Evolutionary conservation across 768 basidiomycete species (phyloP).

Genomic region (Macrolepiota fuliginosa): DNA sequence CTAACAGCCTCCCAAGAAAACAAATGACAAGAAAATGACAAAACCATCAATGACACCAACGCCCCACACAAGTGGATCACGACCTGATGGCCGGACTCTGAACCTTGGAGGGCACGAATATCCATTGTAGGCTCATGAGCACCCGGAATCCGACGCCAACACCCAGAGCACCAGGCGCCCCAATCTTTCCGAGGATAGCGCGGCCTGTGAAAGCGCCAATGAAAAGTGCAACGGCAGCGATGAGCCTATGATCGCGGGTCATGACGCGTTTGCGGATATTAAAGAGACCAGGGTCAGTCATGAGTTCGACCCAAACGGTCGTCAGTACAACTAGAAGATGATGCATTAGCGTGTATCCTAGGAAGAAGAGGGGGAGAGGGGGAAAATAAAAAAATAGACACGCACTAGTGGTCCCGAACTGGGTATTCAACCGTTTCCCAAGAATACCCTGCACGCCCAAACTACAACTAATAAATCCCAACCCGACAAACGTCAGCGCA

Average conservation of each 20-base stretch:
- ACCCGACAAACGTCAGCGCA: conserved; percentile 58
- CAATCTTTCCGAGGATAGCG: conserved; percentile 56
- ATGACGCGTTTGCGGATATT: conserved; percentile 44
- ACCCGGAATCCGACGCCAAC: conserved; percentile 62
- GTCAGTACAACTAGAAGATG: conserved; percentile 67
- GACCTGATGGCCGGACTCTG: not conserved
- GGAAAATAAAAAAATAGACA: conserved; percentile 15
- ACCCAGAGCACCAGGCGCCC: conserved; percentile 63
- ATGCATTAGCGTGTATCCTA: not conserved
- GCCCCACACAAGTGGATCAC: too few relatives aligned
- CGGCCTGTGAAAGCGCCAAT: conserved; percentile 70
- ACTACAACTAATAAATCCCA: conserved; percentile 80
- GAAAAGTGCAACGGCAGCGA: conserved; percentile 70
- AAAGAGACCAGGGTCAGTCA: conserved; percentile 80
- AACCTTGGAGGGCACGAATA: conserved; percentile 52
- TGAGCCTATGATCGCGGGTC: conserved; percentile 68
- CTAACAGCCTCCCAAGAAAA: too few relatives aligned
- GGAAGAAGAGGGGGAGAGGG: not conserved
- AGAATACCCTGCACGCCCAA: conserved; percentile 86
- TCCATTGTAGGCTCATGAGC: conserved; percentile 61
- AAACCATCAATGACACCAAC: too few relatives aligned
- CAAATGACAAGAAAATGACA: too few relatives aligned
- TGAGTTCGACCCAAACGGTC: conserved; percentile 85
- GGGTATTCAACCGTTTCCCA: conserved; percentile 76
- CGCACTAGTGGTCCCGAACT: conserved; percentile 76